phyloP scores from a whole-genome alignment of 139 green algal species.

The Picocystis salinarum region DNA sequence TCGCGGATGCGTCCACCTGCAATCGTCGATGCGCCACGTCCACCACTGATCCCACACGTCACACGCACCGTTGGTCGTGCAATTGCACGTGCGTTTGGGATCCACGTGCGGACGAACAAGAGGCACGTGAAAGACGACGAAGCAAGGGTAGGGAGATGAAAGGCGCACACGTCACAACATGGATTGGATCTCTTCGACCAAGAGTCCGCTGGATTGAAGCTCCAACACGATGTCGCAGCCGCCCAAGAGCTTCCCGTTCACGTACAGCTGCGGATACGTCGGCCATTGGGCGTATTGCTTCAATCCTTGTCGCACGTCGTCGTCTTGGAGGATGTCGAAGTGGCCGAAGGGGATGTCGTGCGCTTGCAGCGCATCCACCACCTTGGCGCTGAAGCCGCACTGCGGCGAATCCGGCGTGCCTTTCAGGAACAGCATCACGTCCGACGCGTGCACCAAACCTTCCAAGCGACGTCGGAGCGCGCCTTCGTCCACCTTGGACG shows the following conservation, averaged over 20 bases:
- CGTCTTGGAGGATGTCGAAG: slow-evolving; percentile 16
- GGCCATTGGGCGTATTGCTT: slow-evolving; percentile 17
- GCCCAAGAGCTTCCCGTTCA: slow-evolving; percentile 43
- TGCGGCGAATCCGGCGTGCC: slow-evolving; percentile 42
- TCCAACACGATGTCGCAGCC: slow-evolving; percentile 71
- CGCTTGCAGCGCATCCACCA: slow-evolving; percentile 38
- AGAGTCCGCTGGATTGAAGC: no score
- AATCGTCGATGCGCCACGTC: no score
- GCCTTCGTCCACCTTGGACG: background rate
- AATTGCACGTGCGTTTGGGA: no score
- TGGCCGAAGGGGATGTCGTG: slow-evolving; percentile 28
- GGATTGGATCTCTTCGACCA: no score
- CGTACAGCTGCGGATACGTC: slow-evolving; percentile 23
- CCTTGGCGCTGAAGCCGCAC: slow-evolving; percentile 68
- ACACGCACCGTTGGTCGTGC: no score
- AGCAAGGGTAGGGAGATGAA: no score
- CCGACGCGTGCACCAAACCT: slow-evolving; percentile 18
- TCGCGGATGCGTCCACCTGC: no score
- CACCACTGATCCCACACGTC: no score
- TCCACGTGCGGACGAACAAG: no score
- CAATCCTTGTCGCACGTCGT: slow-evolving; percentile 15
- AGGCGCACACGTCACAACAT: no score
- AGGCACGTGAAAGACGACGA: no score
- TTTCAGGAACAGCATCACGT: slow-evolving; percentile 76
- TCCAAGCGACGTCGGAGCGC: background rate